Conservation (phyloP, 805 yeast species). For the Candida arabinofermentans region DNA sequence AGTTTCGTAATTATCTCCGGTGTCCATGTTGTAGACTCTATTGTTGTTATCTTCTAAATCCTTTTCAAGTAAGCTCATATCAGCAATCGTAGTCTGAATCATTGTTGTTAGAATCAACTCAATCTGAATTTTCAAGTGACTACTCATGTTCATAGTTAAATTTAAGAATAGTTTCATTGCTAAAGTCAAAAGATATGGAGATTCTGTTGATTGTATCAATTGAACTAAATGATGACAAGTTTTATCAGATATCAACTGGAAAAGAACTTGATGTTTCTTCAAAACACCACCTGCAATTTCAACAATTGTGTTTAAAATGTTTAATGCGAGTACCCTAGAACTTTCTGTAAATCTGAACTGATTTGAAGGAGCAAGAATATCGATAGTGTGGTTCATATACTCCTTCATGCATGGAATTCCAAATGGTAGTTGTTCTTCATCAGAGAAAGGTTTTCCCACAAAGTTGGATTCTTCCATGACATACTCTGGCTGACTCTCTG, state of each 20-base stretch:
- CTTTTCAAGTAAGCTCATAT: slow-evolving; percentile 21
- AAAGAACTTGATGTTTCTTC: slow-evolving; percentile 57
- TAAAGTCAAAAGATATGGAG: slow-evolving; percentile 66
- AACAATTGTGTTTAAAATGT: slow-evolving; percentile 69
- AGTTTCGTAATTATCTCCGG: slow-evolving; percentile 22
- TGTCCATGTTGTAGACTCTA: slow-evolving; percentile 28
- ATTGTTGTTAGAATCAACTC: slow-evolving; percentile 67
- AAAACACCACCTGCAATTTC: slow-evolving; percentile 74
- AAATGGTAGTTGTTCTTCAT: slow-evolving; percentile 44
- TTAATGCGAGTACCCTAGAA: slow-evolving; percentile 77
- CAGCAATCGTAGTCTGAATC: slow-evolving; percentile 39
- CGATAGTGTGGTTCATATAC: slow-evolving; percentile 67
- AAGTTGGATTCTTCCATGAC: slow-evolving; percentile 10
- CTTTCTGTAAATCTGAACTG: slow-evolving; percentile 83
- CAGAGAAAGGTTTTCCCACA: slow-evolving; percentile 15
- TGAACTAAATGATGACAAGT: slow-evolving; percentile 83
- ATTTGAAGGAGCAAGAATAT: slow-evolving; percentile 77
- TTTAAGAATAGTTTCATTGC: slow-evolving; percentile 75
- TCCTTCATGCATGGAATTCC: slow-evolving; percentile 76
- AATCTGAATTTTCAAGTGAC: slow-evolving; percentile 69
- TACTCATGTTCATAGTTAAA: slow-evolving; percentile 61
- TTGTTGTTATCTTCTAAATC: slow-evolving; percentile 27
- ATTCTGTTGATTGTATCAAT: slow-evolving; percentile 69
- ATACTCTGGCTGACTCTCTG: neutral
- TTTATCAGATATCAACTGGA: slow-evolving; percentile 69